Evolutionary conservation across 768 basidiomycete genomes (phyloP).

Genomic region (Mycena rosella): DNA sequence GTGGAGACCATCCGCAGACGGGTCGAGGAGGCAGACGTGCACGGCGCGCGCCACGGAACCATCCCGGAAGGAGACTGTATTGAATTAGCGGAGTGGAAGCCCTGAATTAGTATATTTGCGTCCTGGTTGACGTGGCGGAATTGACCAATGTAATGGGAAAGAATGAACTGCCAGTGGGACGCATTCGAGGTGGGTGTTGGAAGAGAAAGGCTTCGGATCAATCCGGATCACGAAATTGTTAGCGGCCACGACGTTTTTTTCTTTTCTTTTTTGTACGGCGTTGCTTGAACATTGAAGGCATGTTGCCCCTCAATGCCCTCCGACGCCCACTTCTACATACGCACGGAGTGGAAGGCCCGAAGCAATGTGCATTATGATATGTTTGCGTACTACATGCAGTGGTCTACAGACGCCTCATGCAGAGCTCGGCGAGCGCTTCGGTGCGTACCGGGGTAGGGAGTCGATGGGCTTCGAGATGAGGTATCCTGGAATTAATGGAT

Average conservation of each 20-base stretch:
- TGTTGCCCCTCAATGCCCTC: too few relatives aligned
- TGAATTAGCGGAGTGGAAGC: conserved; percentile 26
- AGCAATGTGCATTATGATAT: conserved; percentile 10
- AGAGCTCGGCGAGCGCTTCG: conserved; percentile 45
- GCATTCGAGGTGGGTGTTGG: too few relatives aligned
- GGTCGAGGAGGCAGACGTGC: conserved; percentile 42
- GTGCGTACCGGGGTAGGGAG: conserved; percentile 69
- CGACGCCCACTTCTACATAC: too few relatives aligned
- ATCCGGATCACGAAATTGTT: too few relatives aligned
- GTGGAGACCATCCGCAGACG: conserved; percentile 41
- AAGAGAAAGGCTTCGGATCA: too few relatives aligned
- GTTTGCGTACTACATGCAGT: background rate
- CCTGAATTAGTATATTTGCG: conserved; percentile 10
- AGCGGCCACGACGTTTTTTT: too few relatives aligned
- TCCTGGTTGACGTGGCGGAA: too few relatives aligned
- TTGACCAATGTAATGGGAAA: too few relatives aligned
- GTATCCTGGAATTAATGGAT: conserved; percentile 54
- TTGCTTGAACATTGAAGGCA: too few relatives aligned
- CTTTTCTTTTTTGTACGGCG: too few relatives aligned
- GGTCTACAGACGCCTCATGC: background rate
- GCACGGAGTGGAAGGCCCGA: too few relatives aligned
- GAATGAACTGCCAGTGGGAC: too few relatives aligned
- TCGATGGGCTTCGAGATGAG: conserved; percentile 74
- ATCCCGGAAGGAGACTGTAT: conserved; percentile 27
- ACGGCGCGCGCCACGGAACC: conserved; percentile 30